These are phyloP conservation scores for Arachis monticola DNA, from an alignment of 331 rosid species.

Conservation along the genomic window DNA sequence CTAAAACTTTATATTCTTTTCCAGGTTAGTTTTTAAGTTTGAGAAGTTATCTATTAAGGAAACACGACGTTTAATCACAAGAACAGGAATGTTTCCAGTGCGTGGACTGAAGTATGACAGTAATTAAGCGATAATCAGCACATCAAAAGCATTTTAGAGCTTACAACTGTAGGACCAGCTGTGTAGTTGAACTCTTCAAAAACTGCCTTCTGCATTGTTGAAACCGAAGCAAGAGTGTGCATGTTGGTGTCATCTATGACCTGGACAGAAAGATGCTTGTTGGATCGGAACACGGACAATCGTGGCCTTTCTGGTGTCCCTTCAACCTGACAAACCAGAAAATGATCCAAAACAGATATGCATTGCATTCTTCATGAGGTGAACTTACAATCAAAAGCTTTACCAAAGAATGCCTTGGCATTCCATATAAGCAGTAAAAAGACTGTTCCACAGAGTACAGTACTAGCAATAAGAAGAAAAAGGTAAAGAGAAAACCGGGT, in stretches of 20 bases:
- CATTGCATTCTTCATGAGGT: constrained; percentile 30
- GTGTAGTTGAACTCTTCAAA: constrained; percentile 73
- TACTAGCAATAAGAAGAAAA: constrained; percentile 2
- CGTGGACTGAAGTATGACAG: constrained; percentile 16
- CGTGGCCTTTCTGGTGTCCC: constrained; percentile 98
- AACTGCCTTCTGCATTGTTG: constrained; percentile 85
- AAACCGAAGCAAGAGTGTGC: constrained; percentile 95
- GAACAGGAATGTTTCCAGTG: not conserved
- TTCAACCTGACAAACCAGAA: constrained; percentile 64
- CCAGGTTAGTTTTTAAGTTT: too few relatives aligned
- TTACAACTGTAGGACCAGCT: constrained; percentile 86
- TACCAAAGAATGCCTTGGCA: not conserved
- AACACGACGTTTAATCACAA: too few relatives aligned
- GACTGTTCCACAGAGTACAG: not conserved
- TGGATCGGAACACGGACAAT: constrained; percentile 87
- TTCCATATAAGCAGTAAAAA: constrained; percentile 11
- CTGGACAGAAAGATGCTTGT: constrained; percentile 91
- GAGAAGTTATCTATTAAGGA: too few relatives aligned
- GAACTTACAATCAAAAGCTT: constrained; percentile 12
- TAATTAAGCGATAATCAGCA: not conserved
- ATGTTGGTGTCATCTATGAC: constrained; percentile 94
- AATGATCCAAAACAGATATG: constrained; percentile 9
- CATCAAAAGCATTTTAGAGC: constrained; percentile 41
- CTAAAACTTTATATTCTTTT: too few relatives aligned
- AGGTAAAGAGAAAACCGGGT: not conserved